phyloP scores from a whole-genome alignment of 495 filamentous ascomycete species.

The Acidomyces sp. region DNA sequence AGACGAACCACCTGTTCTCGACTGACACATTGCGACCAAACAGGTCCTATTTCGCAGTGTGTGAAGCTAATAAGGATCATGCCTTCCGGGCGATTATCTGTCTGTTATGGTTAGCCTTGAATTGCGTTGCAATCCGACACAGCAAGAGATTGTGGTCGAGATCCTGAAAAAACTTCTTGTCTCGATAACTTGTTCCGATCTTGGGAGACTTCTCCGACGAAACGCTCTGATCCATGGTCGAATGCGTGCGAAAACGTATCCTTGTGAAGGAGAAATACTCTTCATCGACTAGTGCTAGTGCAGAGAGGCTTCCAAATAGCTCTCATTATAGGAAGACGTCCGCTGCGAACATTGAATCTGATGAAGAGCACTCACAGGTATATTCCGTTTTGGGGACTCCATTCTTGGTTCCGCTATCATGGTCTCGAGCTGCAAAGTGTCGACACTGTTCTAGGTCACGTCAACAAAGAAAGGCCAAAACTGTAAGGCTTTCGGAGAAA shows the following conservation, averaged over 20 bases:
- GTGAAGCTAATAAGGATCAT: slow-evolving; percentile 60
- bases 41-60: slow-evolving; percentile 77
- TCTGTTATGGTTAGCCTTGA: slow-evolving; percentile 85
- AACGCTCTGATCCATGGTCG: slow-evolving; percentile 47
- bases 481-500: slow-evolving; percentile 53
- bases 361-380: slow-evolving; percentile 9
- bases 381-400: too few relatives aligned
- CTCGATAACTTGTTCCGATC: slow-evolving; percentile 50
- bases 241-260: slow-evolving; percentile 59
- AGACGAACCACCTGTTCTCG: slow-evolving; percentile 65
- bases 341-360: slow-evolving; percentile 2
- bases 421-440: too few relatives aligned
- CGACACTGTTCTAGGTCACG: too few relatives aligned
- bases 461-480: slow-evolving; percentile 52
- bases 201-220: slow-evolving; percentile 37
- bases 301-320: neutral
- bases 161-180: slow-evolving; percentile 77
- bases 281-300: slow-evolving; percentile 26
- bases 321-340: neutral
- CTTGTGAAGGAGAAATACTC: slow-evolving; percentile 81
- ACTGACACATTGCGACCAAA: slow-evolving; percentile 83
- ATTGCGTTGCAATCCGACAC: slow-evolving; percentile 62
- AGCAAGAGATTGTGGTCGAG: slow-evolving; percentile 78
- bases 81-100: slow-evolving; percentile 62
- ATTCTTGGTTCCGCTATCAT: too few relatives aligned